Conservation (phyloP, 208 protist genomes). For the Trypanosoma avium region DNA sequence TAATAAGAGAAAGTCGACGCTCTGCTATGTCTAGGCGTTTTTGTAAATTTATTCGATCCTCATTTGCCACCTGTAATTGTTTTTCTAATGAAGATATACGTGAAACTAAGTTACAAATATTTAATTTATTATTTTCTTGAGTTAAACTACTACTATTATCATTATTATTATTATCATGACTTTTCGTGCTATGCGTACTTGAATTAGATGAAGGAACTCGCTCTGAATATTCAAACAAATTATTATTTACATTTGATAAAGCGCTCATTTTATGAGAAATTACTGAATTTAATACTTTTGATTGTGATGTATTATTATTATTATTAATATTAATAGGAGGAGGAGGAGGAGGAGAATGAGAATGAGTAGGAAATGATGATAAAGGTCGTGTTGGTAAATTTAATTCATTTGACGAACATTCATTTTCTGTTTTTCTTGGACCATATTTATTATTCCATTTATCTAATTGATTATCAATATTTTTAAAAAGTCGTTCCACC, state of each 20-base stretch:
- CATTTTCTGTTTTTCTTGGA: not conserved
- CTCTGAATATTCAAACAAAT: too few relatives aligned
- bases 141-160: not conserved
- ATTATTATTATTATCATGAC: not conserved
- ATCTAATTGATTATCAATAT: conserved; percentile 22
- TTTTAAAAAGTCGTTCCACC: conserved; percentile 1
- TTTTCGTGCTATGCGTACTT: too few relatives aligned
- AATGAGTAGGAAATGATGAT: too few relatives aligned
- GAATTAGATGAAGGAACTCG: too few relatives aligned
- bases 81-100: conserved; percentile 17
- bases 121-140: not conserved
- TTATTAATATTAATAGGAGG: too few relatives aligned
- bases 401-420: too few relatives aligned
- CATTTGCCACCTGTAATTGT: conserved; percentile 1
- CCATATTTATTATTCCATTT: conserved; percentile 22
- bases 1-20: not conserved
- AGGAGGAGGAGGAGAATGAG: too few relatives aligned
- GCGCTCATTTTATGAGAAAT: too few relatives aligned
- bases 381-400: not conserved
- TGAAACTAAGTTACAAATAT: not conserved
- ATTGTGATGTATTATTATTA: too few relatives aligned
- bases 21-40: not conserved
- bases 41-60: conserved; percentile 4
- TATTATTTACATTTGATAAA: too few relatives aligned
- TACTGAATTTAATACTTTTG: too few relatives aligned